phyloP scores from a whole-genome alignment of 108 stramenopile species.

The Cyclostephanos tholiformis region DNA sequence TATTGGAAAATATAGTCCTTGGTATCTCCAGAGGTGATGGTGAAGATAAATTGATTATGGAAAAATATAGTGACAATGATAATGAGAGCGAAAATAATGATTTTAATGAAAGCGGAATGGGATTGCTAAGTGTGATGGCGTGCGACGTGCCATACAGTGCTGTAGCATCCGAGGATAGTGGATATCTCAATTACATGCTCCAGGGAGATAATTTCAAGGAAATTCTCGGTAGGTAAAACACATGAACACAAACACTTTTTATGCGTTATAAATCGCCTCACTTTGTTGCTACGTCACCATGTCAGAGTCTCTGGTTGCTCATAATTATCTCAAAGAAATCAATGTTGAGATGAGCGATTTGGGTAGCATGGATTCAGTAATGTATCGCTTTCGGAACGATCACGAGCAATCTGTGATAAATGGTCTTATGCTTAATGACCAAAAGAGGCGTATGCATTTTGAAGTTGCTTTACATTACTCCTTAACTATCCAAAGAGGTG shows the following conservation, averaged over 20 bases:
- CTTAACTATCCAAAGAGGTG: background rate
- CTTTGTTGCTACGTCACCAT: background rate
- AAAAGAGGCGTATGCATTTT: constrained; percentile 35
- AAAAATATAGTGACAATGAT: background rate
- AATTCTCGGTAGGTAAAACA: constrained; percentile 17
- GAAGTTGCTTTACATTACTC: constrained; percentile 24
- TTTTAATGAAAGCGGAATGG: background rate
- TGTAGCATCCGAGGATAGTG: constrained; percentile 7
- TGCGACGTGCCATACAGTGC: constrained; percentile 18
- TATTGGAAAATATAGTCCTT: constrained; percentile 24
- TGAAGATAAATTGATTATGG: background rate
- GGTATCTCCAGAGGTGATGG: constrained; percentile 12
- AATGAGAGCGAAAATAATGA: background rate
- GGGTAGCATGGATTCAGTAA: constrained; percentile 29
- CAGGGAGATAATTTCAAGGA: constrained; percentile 31
- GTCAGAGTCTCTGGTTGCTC: constrained; percentile 25
- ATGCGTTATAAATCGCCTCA: background rate
- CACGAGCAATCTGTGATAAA: constrained; percentile 33
- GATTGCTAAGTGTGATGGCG: constrained; percentile 13
- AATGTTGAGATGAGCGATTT: constrained; percentile 38
- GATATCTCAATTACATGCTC: constrained; percentile 26
- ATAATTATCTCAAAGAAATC: constrained; percentile 20
- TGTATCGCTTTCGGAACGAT: constrained; percentile 30
- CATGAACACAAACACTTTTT: background rate
- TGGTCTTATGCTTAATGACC: constrained; percentile 31